These are phyloP conservation scores for Pontederia crassipes DNA, from an alignment of 176 grass and related monocot species.

Conservation along the genomic window DNA sequence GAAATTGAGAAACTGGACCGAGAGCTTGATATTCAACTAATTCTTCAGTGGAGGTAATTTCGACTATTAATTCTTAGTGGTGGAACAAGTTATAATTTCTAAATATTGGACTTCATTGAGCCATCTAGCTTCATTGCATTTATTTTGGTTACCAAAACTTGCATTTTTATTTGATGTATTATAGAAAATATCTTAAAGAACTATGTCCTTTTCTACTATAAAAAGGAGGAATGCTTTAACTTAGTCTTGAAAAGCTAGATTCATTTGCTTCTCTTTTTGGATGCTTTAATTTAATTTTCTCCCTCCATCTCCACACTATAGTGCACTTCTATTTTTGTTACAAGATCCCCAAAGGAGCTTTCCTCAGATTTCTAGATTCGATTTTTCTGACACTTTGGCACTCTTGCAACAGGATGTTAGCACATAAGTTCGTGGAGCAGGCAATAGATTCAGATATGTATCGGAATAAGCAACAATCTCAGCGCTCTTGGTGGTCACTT, in stretches of 20 bases:
- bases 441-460: constrained; percentile 44
- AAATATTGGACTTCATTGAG: too few relatives aligned
- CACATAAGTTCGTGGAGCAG: constrained; percentile 89
- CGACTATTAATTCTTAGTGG: constrained; percentile 1
- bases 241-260: too few relatives aligned
- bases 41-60: constrained; percentile 90
- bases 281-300: too few relatives aligned
- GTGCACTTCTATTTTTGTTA: not conserved
- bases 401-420: constrained; percentile 77
- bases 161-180: too few relatives aligned
- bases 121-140: not conserved
- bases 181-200: too few relatives aligned
- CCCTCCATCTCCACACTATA: too few relatives aligned
- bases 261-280: too few relatives aligned
- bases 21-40: constrained; percentile 88
- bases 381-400: constrained; percentile 19
- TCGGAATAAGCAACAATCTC: constrained; percentile 46
- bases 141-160: not conserved
- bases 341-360: not conserved
- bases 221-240: too few relatives aligned
- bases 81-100: not conserved
- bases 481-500: constrained; percentile 94
- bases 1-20: constrained; percentile 74
- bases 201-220: too few relatives aligned
- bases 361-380: constrained; percentile 12